These are phyloP conservation scores for Conringia planisiliqua DNA, from an alignment of 345 rosid genomes.

Conservation along the genomic window DNA sequence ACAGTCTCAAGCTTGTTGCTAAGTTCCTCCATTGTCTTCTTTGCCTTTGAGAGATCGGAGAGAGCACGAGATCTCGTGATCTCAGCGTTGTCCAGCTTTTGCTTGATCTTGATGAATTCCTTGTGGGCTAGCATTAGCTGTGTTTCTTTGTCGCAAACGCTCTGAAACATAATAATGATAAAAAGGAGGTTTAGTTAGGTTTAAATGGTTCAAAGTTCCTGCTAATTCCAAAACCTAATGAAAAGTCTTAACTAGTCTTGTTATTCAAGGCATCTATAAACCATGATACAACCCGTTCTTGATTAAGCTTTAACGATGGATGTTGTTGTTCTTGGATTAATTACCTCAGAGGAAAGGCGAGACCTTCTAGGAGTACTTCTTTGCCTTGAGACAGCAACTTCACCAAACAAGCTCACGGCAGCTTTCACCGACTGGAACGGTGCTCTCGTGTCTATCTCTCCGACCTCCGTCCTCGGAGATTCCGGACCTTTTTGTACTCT, in stretches of 20 bases:
- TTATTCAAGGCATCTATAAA: background rate
- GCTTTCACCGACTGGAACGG: slow-evolving; percentile 95
- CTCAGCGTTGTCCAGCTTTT: slow-evolving; percentile 43
- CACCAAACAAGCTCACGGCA: slow-evolving; percentile 82
- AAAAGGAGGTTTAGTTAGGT: background rate
- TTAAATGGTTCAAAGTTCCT: background rate
- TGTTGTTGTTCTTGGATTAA: background rate
- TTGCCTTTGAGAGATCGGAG: slow-evolving; percentile 53
- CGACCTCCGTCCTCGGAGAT: slow-evolving; percentile 72
- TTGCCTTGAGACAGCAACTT: slow-evolving; percentile 51
- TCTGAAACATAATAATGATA: slow-evolving; percentile 24
- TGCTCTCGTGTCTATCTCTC: slow-evolving; percentile 93
- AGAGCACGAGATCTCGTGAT: slow-evolving; percentile 42
- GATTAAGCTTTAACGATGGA: background rate
- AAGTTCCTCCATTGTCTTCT: slow-evolving; percentile 43
- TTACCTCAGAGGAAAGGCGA: slow-evolving; percentile 48
- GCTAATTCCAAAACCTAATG: background rate
- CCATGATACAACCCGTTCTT: background rate
- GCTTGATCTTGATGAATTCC: slow-evolving; percentile 42
- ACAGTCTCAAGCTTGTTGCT: slow-evolving; percentile 38
- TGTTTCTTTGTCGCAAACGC: slow-evolving; percentile 58
- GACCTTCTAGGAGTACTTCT: slow-evolving; percentile 38
- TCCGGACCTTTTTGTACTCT: slow-evolving; percentile 33
- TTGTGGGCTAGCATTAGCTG: slow-evolving; percentile 50
- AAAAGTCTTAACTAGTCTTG: background rate